Evolutionary conservation across 108 stramenopile species (phyloP), one percentile per base, ranked within the genome.

Genomic region (Cyclotella kingstonii): DNA sequence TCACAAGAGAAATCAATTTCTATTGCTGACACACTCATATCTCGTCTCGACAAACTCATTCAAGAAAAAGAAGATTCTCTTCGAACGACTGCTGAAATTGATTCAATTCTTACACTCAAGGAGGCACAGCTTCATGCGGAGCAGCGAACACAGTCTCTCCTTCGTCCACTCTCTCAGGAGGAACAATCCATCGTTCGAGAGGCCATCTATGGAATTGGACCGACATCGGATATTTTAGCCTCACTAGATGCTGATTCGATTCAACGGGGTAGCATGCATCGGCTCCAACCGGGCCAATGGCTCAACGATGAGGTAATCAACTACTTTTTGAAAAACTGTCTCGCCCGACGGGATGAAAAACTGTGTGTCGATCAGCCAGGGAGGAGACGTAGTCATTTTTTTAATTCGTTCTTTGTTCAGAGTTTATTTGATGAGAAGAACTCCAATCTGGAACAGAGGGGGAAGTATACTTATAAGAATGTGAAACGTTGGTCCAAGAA

Each of bases 231-330:
- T 19, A 73, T 89, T 8, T 29, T 94, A 9, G 87, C 84, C 9
- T 63, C 66, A 22, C 66, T 53, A 21, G 84, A 70, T n/a, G 66
- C 82, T 34, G 94, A 95, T 71, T 77, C 79, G 4, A 85, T 91
- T 25, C 82, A 77, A 48, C 76, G 89, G 3, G 27, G 42, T 25
- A 86, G 83, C 33, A 81, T 95, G 68, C 79, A 75, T 7, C 71
- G 63, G 28, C 77, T 95, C 5, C 70, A 58, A 35, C 90, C 88
- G 0, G 86, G 87, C 18, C 66, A 79, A 44, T 98, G 97, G 97
- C 77, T 98, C 54, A 97, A 95, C 50, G 97, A 98, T 64, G 97
- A 98, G 81, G 89, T 97, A 7, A 96, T 98, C 40, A 95, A 97
- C 54, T 96, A 91, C 73, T 98, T 94, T 67, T 81, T 90, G 42